A percentile compares a stretch with the other conserved stretches of the same genome.
These are phyloP conservation scores for Sergeia podlipaevii DNA, from an alignment of 208 protist species.

Conservation along the genomic window DNA sequence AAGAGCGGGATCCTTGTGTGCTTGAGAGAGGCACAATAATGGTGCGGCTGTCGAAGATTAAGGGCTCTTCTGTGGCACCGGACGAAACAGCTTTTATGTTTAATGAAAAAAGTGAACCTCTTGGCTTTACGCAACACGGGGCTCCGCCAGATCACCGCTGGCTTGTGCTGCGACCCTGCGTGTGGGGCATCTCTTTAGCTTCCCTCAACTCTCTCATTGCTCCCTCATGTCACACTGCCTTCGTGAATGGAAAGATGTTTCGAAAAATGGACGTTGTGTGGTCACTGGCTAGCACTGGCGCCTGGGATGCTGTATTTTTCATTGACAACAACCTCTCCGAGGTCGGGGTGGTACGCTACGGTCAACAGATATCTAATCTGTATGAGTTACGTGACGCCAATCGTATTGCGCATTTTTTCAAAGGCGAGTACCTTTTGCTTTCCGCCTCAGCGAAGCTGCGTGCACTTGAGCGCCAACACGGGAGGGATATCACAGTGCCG, in stretches of 20 bases:
- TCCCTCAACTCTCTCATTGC: slow-evolving; percentile 56
- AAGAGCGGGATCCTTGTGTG: slow-evolving; percentile 4
- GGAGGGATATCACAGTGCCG: slow-evolving; percentile 30
- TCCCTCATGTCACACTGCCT: slow-evolving; percentile 61
- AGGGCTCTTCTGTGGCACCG: slow-evolving; percentile 24
- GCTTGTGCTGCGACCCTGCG: slow-evolving; percentile 64
- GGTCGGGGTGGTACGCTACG: slow-evolving; percentile 60
- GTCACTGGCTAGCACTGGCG: slow-evolving; percentile 63
- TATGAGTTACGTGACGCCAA: slow-evolving; percentile 33
- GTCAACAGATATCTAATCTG: slow-evolving; percentile 49
- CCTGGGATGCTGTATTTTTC: slow-evolving; percentile 84
- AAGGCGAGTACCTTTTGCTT: slow-evolving; percentile 56
- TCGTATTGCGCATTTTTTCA: slow-evolving; percentile 50
- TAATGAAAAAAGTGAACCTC: slow-evolving; percentile 6
- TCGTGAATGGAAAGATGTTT: slow-evolving; percentile 69
- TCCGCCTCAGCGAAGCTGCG: slow-evolving; percentile 43
- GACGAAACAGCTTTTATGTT: slow-evolving; percentile 34
- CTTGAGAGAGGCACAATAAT: slow-evolving; percentile 33
- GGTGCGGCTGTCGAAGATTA: slow-evolving; percentile 48
- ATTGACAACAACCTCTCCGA: slow-evolving; percentile 86
- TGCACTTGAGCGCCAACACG: slow-evolving; percentile 27
- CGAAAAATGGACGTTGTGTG: slow-evolving; percentile 83
- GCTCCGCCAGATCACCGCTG: too few relatives aligned
- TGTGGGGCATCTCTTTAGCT: slow-evolving; percentile 76
- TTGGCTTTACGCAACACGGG: too few relatives aligned